Conservation (phyloP, 2,329 filamentous ascomycete genomes). For the Venturia effusa region DNA sequence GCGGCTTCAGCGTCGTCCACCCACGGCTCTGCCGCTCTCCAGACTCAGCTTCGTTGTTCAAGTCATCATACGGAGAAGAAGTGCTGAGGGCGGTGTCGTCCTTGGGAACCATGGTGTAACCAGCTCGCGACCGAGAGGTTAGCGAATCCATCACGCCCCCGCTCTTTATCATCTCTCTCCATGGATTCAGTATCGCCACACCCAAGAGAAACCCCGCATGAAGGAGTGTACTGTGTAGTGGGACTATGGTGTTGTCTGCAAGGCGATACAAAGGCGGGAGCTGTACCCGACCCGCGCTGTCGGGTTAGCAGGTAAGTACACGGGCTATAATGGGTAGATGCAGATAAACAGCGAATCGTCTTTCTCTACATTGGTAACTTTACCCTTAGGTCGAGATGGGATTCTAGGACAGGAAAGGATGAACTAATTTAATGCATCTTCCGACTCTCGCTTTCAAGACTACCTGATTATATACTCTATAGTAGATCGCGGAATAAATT, state of each 20-base stretch:
- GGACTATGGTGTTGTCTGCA: neutral
- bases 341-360: too few relatives aligned
- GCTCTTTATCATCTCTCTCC: neutral
- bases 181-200: neutral
- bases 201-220: neutral
- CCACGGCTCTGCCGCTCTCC: neutral
- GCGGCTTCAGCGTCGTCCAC: neutral
- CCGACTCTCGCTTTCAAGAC: too few relatives aligned
- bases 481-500: too few relatives aligned
- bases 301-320: neutral
- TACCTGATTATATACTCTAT: too few relatives aligned
- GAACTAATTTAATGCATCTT: too few relatives aligned
- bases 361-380: too few relatives aligned
- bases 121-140: neutral
- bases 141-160: neutral
- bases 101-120: slow-evolving; percentile 4
- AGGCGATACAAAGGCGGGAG: neutral
- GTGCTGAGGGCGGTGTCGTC: neutral
- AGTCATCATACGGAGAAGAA: neutral
- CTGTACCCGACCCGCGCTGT: neutral
- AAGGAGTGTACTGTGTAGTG: neutral
- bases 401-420: too few relatives aligned
- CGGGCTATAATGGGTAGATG: too few relatives aligned
- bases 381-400: too few relatives aligned
- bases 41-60: neutral